Percentiles rank a stretch among this genome's conserved stretches.
Evolutionary conservation across 2,329 filamentous ascomycete genomes (phyloP).

Genomic region (Ophiobolus disseminans): DNA sequence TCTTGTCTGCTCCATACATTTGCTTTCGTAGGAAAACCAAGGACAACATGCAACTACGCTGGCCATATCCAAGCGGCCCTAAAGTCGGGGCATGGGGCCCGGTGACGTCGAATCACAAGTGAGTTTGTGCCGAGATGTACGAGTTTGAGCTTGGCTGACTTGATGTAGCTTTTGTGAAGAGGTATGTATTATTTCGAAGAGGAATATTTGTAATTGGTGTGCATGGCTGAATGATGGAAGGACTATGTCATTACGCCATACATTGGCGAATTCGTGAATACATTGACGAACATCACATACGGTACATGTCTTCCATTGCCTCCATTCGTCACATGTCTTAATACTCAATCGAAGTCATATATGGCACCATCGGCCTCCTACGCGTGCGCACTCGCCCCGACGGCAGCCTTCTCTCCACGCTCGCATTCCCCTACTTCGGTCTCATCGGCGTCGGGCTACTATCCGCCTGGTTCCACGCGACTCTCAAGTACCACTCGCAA

Average conservation of each 20-base stretch:
- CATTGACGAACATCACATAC: slow-evolving; percentile 60
- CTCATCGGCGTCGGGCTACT: slow-evolving; percentile 54
- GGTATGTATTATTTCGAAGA: slow-evolving; percentile 18
- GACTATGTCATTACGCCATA: slow-evolving; percentile 63
- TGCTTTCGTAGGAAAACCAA: not conserved
- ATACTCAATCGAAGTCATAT: slow-evolving; percentile 36
- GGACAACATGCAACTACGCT: slow-evolving; percentile 30
- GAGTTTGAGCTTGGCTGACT: slow-evolving; percentile 15
- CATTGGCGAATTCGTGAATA: slow-evolving; percentile 62
- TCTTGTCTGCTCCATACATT: not conserved
- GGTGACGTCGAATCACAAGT: slow-evolving; percentile 45
- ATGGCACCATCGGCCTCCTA: slow-evolving; percentile 44
- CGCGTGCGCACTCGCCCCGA: slow-evolving; percentile 30
- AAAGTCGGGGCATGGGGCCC: slow-evolving; percentile 33
- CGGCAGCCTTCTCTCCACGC: slow-evolving; percentile 40
- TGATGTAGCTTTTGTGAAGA: slow-evolving; percentile 47
- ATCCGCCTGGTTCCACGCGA: slow-evolving; percentile 53
- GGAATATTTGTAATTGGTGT: not conserved
- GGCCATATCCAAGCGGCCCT: slow-evolving; percentile 33
- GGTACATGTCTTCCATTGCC: slow-evolving; percentile 39
- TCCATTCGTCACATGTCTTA: not conserved
- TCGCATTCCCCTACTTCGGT: slow-evolving; percentile 52
- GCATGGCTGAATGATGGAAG: slow-evolving; percentile 35
- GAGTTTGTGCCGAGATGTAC: slow-evolving; percentile 22
- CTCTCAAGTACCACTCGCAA: slow-evolving; percentile 55